These are phyloP conservation scores for Ophiosphaerella narmari DNA, from an alignment of 2,329 filamentous ascomycete species.

Conservation along the genomic window DNA sequence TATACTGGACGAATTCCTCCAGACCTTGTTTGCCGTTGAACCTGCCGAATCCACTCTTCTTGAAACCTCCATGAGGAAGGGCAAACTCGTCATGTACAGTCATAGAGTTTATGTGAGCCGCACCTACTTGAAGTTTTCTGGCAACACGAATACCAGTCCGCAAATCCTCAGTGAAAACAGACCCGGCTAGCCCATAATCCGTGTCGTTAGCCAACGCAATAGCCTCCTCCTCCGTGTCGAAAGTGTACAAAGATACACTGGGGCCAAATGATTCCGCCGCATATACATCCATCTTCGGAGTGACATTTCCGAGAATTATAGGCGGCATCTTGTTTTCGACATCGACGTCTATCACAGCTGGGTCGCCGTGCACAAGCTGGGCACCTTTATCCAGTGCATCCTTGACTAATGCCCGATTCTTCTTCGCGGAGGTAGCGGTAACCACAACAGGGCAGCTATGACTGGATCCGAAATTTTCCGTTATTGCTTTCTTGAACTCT, in stretches of 20 bases:
- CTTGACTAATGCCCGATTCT: slow-evolving; percentile 59
- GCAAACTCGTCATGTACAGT: slow-evolving; percentile 55
- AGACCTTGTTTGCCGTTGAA: slow-evolving; percentile 54
- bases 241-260: slow-evolving; percentile 67
- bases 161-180: slow-evolving; percentile 75
- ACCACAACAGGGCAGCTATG: slow-evolving; percentile 54
- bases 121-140: slow-evolving; percentile 60
- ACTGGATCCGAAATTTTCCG: slow-evolving; percentile 52
- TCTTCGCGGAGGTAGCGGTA: slow-evolving; percentile 53
- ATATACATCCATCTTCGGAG: slow-evolving; percentile 74
- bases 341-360: slow-evolving; percentile 38
- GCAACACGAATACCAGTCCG: slow-evolving; percentile 50
- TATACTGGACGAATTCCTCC: slow-evolving; percentile 52
- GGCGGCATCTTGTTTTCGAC: slow-evolving; percentile 60
- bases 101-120: slow-evolving; percentile 59
- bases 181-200: slow-evolving; percentile 73
- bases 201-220: slow-evolving; percentile 78
- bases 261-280: slow-evolving; percentile 78
- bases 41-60: slow-evolving; percentile 55
- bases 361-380: slow-evolving; percentile 58
- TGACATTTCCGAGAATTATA: slow-evolving; percentile 70
- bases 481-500: slow-evolving; percentile 53
- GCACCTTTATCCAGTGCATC: slow-evolving; percentile 64
- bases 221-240: slow-evolving; percentile 73
- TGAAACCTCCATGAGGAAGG: slow-evolving; percentile 56